Evolutionary conservation across 768 basidiomycete species (phyloP), one percentile per base, ranked within the genome.

Genomic region (Tricholoma matsutake): DNA sequence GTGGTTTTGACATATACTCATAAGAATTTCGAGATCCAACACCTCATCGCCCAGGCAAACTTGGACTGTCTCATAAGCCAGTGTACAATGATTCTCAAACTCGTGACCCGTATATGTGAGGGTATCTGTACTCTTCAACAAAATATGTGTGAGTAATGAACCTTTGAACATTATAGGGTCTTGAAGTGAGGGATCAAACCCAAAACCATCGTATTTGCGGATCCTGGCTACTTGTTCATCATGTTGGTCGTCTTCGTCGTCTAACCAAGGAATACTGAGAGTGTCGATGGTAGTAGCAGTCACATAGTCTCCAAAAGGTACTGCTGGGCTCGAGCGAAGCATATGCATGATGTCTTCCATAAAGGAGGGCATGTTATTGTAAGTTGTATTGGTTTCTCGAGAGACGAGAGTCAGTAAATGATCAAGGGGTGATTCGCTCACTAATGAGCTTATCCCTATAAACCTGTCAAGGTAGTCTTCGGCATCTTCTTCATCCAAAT

Each of bases 381-480:
- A 6, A 7, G n/a, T 4, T 13, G 41, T 13, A 39, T 11, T 1
- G 11, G 11, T 39, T 39, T 39, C 37, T 39, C 4, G 14, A 16
- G 37, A 16, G 37, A 39, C 11, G 14, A 16, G 14, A 39, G 37
- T 39, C 14, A 39, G 13, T 16, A 39, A 39, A 16, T 39, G 14
- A 16, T 39, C 2, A 16, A 39, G 37, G 11, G 37, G 14, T 5
- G 37, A 39, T 14, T 39, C 37, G 13, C 6, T 6, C 37, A 39
- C 11, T 2, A 39, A 39, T 1, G 37, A 39, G 11, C 11, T 39
- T 5, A 39, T 6, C 41, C 41, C 41, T 18, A 43, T 37, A 16
- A 54, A 20, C n/a, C 62, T 52, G 45, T 74, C 58, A 28, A 71
- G 59, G 43, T 74, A 65, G 22, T 69, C 72, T 54, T 79, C 73